Evolutionary conservation across 176 grass and related monocot genomes (phyloP).

Genomic region (Areca catechu): DNA sequence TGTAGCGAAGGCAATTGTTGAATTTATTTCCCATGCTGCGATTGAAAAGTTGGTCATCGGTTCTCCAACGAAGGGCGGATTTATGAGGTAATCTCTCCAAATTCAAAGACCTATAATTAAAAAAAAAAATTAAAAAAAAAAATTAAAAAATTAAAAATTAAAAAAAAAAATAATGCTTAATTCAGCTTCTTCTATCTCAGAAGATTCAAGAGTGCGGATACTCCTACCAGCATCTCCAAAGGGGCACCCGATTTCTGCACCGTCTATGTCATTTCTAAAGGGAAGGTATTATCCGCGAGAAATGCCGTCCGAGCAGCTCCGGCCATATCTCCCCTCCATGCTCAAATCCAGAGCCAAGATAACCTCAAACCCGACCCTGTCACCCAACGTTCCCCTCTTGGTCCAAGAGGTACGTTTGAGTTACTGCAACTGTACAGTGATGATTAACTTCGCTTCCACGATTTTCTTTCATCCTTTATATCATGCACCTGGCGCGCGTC

Average conservation of each 20-base stretch:
- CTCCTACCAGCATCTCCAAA: neutral
- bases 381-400: no score
- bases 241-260: constrained; percentile 18
- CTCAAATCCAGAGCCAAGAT: neutral
- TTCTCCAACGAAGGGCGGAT: constrained; percentile 19
- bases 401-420: constrained; percentile 3
- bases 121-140: neutral
- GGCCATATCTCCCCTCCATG: neutral
- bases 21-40: constrained; percentile 26
- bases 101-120: neutral
- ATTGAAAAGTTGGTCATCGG: constrained; percentile 37
- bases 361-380: neutral
- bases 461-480: no score
- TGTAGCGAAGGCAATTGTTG: constrained; percentile 31
- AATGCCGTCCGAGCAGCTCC: neutral
- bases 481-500: no score
- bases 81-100: constrained; percentile 17
- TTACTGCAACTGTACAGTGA: neutral
- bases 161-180: neutral
- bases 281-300: constrained; percentile 1
- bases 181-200: constrained; percentile 1
- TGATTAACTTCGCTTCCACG: neutral
- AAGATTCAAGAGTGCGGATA: constrained; percentile 8
- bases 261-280: constrained; percentile 5
- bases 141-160: neutral